Base-by-base conservation (phyloP, 345 rosid species). In the Firmiana major region DNA sequence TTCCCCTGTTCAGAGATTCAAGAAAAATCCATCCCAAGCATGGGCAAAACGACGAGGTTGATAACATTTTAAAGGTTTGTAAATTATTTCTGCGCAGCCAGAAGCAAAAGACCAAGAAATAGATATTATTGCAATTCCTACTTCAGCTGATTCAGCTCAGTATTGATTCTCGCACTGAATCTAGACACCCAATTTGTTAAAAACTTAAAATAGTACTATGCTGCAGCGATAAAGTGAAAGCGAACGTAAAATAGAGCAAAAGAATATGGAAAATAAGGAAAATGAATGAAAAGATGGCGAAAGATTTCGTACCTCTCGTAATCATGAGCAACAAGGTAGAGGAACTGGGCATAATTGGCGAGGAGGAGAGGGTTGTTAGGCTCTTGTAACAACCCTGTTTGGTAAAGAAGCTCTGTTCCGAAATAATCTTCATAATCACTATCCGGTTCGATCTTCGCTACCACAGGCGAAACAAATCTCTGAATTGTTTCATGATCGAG, bases 271-370 rank as follows among this genome's bases (percentile, higher is more conserved):
- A 31, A n/a, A 3, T 17, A 19, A 8, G 48, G 38, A 34, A 73
- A 57, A 26, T 21, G 15, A 34, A 24, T 15, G 49, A 68, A 54
- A 51, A 60, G 60, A 73, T 66, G 17, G 66, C 12, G 0, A 10
- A 10, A 49, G 66, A 71, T 76, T 69, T 72, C 57, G 31, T 90
- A 96, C 99, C 98, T 92, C 87, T 89, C 94, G 46, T 87, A 74
- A 65, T 93, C 94, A 59, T 83, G 91, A 19, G 87, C 85, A 31
- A 96, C 93, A 65, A 89, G 83, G 93, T 77, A 86, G 78, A 96
- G 94, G 86, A 93, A 96, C 73, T 96, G 95, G 19, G 99, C 99
- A 43, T 88, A 96, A 79, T 96, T 96, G 67, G 93, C 88, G 1
- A 96, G 93, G 0, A 96, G 86, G 5, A 96, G 90, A 77, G 97